Conservation (phyloP, 495 filamentous ascomycete species). For the Xylaria scruposa region DNA sequence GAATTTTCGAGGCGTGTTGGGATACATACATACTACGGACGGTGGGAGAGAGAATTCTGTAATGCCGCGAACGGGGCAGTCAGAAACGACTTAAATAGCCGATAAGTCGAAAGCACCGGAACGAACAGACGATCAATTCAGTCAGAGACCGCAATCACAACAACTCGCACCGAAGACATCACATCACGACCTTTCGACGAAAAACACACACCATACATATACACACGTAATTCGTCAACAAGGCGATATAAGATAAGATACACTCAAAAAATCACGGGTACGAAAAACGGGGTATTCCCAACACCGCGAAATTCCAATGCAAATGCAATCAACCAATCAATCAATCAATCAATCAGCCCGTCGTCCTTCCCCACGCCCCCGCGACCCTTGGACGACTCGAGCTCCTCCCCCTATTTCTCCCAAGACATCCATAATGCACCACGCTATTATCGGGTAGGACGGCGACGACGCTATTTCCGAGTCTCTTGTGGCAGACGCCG, state of each 20-base stretch:
- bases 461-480: slow-evolving; percentile 85
- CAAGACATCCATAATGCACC: slow-evolving; percentile 83
- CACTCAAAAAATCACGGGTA: not conserved
- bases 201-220: not conserved
- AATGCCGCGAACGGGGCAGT: not conserved
- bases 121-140: not conserved
- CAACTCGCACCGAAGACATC: not conserved
- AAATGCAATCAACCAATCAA: slow-evolving; percentile 8
- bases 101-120: no score
- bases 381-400: slow-evolving; percentile 33
- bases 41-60: not conserved
- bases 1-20: not conserved
- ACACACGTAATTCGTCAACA: not conserved
- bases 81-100: not conserved
- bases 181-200: not conserved
- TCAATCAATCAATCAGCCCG: not conserved
- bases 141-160: not conserved
- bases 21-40: not conserved
- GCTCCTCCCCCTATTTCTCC: slow-evolving; percentile 31
- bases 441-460: slow-evolving; percentile 65
- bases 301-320: not conserved
- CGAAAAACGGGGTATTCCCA: slow-evolving; percentile 2
- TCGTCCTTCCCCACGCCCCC: slow-evolving; percentile 20
- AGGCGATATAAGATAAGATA: not conserved
- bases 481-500: slow-evolving; percentile 87